Evolutionary conservation across 495 filamentous ascomycete genomes (phyloP), one percentile per base, ranked within the genome.

Genomic region (Talaromyces proteolyticus): DNA sequence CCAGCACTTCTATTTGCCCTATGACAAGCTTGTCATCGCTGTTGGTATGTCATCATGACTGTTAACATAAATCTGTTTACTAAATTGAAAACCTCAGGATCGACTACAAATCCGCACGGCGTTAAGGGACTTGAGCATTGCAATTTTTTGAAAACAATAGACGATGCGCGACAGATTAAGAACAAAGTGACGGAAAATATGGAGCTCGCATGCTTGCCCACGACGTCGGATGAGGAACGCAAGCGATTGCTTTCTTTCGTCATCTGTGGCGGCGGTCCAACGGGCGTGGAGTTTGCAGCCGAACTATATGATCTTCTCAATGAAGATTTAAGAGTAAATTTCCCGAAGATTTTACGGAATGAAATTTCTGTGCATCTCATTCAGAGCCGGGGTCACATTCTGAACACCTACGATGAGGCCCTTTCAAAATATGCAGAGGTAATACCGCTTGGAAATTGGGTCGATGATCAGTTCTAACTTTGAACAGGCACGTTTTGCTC

Each of bases 291-390:
- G 57, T 99, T 99, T 60, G 94, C 94, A 2, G 93, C 94, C 2
- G 94, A 99, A 62, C 74, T 99, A 0, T 97, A 83, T 58, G 94
- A 99, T 67, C 77, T 99, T 63, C 75, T 99, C 24, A 99, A 99
- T 58, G 94, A 99, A 64, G 94, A 99, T 63, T 66, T 99, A 19
- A 80, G 84, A 38, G 72, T 77, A 42, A 79, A 84, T 51, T 99
- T 95, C 67, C 94, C 94, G 4, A 81, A 82, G 52, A 85, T 99
- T 44, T 72, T 99, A 21, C 80, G 94, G 39, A 96, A 96, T 58
- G 91, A 99, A 64, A 91, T 97, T 38, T 97, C 94, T 3, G 91
- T 99, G 0, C 94, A 99, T 63, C 75, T 99, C 36, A 94, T 99
- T 50, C 94, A 99, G 58, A 92, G 87, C 58, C 79, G 94, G 39